Base-by-base conservation (phyloP, 768 basidiomycete genomes). In the Omphalotus guepiniiformis region DNA sequence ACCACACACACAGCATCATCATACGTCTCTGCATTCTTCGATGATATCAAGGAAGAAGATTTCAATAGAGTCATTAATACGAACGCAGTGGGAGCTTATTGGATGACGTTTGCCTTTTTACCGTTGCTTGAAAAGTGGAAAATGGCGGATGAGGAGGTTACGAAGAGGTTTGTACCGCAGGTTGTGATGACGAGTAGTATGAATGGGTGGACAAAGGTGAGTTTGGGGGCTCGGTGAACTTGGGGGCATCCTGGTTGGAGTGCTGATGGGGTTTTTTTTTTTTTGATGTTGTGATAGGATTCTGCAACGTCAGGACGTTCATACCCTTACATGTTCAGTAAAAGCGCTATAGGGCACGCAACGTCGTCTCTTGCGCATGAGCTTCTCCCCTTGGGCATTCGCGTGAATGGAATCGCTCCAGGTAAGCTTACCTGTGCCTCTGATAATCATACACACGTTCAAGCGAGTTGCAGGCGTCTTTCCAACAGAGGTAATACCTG, bases 101-200 rank as follows among this genome's bases (percentile, higher is more conserved):
- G 78, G 73, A 63, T 78, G 16, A 72, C 77, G 0, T 74, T 78
- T 53, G 77, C 78, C n/a, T 76, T 78, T 62, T 63, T 80, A 3
- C 77, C 76, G 5, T 61, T 80, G 0, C 63, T 79, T 4, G 73
- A 74, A 53, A 71, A 69, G 44, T 72, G 74, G 70, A 72, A 72
- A 55, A 58, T 58, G 30, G 54, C 55, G 2, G 54, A 59, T 1
- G 59, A 54, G 37, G 58, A 55, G 22, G 58, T 51, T 16, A 61
- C 58, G 6, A 59, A 58, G 44, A 66, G 62, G 42, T 75, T 76
- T 49, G 71, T 65, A 7, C 73, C 74, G 1, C 73, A 75, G 55
- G 59, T 78, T 23, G 58, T 78, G 26, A 74, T 76, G 69, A 77
- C 74, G 1, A 70, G 69, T 40, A 73, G 72, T 41, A 74, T 76